phyloP scores from a whole-genome alignment of 768 basidiomycete genomes.

The Crepidotus variabilis region DNA sequence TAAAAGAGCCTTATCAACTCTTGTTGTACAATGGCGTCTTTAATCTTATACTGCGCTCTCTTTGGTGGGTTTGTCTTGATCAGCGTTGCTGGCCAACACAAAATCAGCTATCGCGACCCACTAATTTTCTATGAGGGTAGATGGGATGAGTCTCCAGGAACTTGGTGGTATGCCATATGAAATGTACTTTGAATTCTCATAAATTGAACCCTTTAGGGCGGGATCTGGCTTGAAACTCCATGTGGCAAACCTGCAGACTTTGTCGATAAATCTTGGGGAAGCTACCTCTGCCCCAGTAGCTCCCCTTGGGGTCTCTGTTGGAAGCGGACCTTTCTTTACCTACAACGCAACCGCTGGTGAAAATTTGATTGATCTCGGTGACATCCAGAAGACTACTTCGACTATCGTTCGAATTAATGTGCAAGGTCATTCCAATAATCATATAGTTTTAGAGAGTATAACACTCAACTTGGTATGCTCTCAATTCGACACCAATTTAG shows the following conservation, averaged over 20 bases:
- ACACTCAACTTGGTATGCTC: constrained; percentile 38
- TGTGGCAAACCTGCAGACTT: constrained; percentile 35
- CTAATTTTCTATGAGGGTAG: constrained; percentile 47
- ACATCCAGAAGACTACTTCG: background rate
- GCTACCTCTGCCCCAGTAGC: constrained; percentile 46
- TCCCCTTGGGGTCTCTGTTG: constrained; percentile 45
- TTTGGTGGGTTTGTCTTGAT: background rate
- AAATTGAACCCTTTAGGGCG: constrained; percentile 30
- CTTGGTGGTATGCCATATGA: constrained; percentile 45
- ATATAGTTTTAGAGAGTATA: constrained; percentile 48
- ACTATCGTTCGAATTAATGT: constrained; percentile 44
- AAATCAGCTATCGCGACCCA: constrained; percentile 21
- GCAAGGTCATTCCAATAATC: constrained; percentile 59
- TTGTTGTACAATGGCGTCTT: background rate
- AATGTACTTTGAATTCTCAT: background rate
- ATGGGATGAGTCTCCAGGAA: constrained; percentile 49
- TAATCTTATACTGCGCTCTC: background rate
- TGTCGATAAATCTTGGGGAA: constrained; percentile 43
- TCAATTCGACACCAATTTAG: too few relatives aligned
- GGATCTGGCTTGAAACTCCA: constrained; percentile 52
- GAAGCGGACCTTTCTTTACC: constrained; percentile 41
- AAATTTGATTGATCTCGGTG: constrained; percentile 38
- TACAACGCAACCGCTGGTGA: constrained; percentile 44
- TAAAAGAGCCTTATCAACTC: too few relatives aligned
- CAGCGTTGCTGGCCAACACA: background rate